Evolutionary conservation across 805 yeast genomes (phyloP), one percentile per base, ranked within the genome.

Genomic region (Yarrowia sp.): DNA sequence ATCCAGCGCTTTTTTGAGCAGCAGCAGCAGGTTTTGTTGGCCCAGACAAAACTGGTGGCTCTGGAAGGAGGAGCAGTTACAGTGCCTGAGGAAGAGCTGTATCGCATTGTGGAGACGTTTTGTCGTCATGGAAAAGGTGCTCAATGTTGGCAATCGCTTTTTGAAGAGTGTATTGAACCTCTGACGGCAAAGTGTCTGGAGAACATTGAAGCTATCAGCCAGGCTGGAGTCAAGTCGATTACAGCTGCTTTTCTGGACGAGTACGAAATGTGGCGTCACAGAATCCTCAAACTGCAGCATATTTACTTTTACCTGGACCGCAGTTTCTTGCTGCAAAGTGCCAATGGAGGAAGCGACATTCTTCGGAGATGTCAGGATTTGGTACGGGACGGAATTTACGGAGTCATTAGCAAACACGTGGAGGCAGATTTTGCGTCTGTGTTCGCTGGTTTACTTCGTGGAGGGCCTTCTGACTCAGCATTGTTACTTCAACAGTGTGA

Each of bases 81-180:
- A 0, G 51, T 58, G 16, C 22, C 51, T 2, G 51, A 58, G 6
- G 63, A 58, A 21, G 51, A 58, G 30, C 40, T 58, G 3, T 58
- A 58, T n/a, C 36, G 63, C 16, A 41, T 58, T 8, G 63, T 58
- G 12, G 63, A 58, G 51, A 58, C 63, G 1, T 58, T 58, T 21
- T 58, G 63, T 14, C 40, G 63, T 1, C 63, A 58, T 11, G 51
- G 51, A 3, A 41, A 43, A 24, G 63, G 51, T 6, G 40, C 30
- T 4, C 51, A 58, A 19, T 58, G 63, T 17, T 58, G 63, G 63
- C 30, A 58, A 7, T 30, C 32, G 22, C 32, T 58, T 3, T 54
- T 32, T 24, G 11, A 4, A 1, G 35, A 54, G 19, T 26, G 41
- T n/a, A 22, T 54, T 9, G 46, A 54, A 9, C 61, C 61, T 12